Base-by-base conservation (phyloP, 208 protist genomes). In the Trypanosoma theileri region DNA sequence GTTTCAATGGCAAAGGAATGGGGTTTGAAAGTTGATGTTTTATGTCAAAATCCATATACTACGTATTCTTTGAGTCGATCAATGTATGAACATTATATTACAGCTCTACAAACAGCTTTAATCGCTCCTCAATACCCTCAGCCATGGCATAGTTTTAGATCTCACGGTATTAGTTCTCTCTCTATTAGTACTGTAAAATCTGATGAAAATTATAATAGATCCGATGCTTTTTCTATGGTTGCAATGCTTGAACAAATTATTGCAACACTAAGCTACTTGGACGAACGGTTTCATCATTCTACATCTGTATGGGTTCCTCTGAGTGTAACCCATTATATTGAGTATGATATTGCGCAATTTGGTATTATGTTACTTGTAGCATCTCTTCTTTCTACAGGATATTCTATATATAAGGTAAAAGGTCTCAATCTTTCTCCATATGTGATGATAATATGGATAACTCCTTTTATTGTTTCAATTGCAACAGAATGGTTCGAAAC, bases 261-360 rank as follows among this genome's bases (percentile, higher is more conserved):
- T 44, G 59, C 77, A 24, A 81, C 82, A 6, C 59, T 91, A n/a
- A 88, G 79, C 35, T 82, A 83, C 8, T 59, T 91, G 44, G 80
- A 91, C 55, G 82, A 91, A 59, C 77, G 81, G 21, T 85, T 88
- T 24, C 82, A 88, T 74, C 85, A 88, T 69, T 84, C 85, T 62
- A 85, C 72, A 12, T 91, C 79, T 66, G 81, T 86, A 52, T 91
- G 80, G 79, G 61, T 88, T 24, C 78, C 80, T 16, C 50, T 86
- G 31, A 75, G 73, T 66, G 41, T 55, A 10, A 62, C 26, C 17
- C 28, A 52, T 26, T 88, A 86, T 55, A 75, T 91, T 19, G 71
- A 80, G 66, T 88, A 84, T 71, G 85, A 91, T 69, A 71, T 82
- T 53, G 66, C 77, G 21, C 85, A 91, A 63, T 86, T 88, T 59